Conservation (phyloP, 2,329 filamentous ascomycete species). For the Fulvia fulva region DNA sequence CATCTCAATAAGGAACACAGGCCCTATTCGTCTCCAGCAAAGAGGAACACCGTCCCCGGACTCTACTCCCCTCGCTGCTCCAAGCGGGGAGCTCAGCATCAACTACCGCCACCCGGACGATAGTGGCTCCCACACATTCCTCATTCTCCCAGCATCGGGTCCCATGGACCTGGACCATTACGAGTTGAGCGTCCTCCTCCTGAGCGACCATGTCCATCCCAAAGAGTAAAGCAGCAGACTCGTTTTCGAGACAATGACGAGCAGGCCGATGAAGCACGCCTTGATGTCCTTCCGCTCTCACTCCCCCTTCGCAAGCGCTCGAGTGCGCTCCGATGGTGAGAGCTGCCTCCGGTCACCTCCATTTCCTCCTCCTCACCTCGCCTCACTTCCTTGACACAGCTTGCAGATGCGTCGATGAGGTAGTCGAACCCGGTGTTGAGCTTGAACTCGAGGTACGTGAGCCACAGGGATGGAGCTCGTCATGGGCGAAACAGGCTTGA, state of each 20-base stretch:
- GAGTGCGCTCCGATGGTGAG: no score
- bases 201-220: background rate
- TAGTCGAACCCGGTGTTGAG: background rate
- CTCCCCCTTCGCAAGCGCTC: background rate
- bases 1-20: background rate
- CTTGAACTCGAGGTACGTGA: no score
- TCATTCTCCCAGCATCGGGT: background rate
- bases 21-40: background rate
- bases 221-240: slow-evolving; percentile 1
- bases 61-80: no score
- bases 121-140: slow-evolving; percentile 14
- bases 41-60: no score
- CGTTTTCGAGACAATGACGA: background rate
- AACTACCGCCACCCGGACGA: slow-evolving; percentile 11
- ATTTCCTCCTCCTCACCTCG: background rate
- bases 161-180: background rate
- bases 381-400: background rate
- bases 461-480: background rate
- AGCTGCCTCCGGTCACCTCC: no score
- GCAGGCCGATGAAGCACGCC: background rate
- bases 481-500: background rate
- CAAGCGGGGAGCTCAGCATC: slow-evolving; percentile 17
- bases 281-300: background rate
- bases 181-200: background rate
- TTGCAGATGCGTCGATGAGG: background rate